Base-by-base conservation (phyloP, 805 yeast genomes). In the Metschnikowia santaceciliae region DNA sequence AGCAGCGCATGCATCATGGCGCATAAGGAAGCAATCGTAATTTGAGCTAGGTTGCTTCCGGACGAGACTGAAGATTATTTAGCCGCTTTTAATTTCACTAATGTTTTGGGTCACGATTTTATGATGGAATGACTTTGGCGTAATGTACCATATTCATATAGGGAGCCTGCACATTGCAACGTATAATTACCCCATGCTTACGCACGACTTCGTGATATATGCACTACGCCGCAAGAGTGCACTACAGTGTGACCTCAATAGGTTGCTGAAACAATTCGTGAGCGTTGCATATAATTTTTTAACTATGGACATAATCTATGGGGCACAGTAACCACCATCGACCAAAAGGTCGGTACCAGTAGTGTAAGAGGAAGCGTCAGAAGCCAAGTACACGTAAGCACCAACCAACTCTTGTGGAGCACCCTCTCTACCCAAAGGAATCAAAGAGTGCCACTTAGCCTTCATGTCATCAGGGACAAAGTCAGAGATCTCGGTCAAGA, bases 361-460 rank as follows among this genome's bases (percentile, higher is more conserved):
- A 46, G 75, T 68, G 60, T 63, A 74, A 14, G 75, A 66, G 22
- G 75, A 68, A 26, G 78, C 78, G 54, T 74, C 69, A 15, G 75
- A 68, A 15, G 76, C 78, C 53, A 74, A 67, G 62, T 71, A 74
- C 46, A 74, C 63, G 61, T 74, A 74, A 11, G 77, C 76, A 47
- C 77, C 78, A n/a, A 71, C 77, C 58, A 74, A 66, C 56, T 74
- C 78, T 54, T 72, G 67, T 32, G 76, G 52, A 43, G 65, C 55
- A 45, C 70, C 78, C 62, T 74, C 78, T 67, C 78, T 68, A n/a
- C 78, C 78, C 62, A 74, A 54, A 6, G 78, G 78, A 48, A 67
- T 72, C 62, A 72, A 62, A 41, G 60, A 60, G 64, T 67, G 70
- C 78, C 78, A 74, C 42, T 57, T 62, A 35, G 56, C 54, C 63